These are phyloP conservation scores for Cladosporium sp. DNA, from an alignment of 2,329 filamentous ascomycete genomes.

Conservation along the genomic window DNA sequence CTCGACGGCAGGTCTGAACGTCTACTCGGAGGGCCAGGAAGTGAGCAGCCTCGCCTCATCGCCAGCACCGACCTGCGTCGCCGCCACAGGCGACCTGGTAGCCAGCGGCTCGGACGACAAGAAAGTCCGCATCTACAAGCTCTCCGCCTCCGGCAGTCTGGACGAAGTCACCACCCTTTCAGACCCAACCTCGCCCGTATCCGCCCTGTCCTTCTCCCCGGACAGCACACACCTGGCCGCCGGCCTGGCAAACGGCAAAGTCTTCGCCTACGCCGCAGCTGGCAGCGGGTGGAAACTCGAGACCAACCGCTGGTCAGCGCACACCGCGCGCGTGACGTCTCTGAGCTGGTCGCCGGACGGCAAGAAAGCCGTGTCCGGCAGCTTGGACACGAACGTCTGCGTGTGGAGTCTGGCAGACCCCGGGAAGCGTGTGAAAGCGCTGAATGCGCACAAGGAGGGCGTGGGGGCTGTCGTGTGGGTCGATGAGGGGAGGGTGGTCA, in stretches of 20 bases:
- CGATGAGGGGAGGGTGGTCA: slow-evolving; percentile 63
- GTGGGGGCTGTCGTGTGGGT: slow-evolving; percentile 86
- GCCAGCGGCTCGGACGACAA: slow-evolving; percentile 76
- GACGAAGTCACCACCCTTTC: slow-evolving; percentile 52
- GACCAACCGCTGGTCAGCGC: slow-evolving; percentile 74
- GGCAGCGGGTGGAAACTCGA: slow-evolving; percentile 61
- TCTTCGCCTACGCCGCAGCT: slow-evolving; percentile 65
- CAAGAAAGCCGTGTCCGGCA: slow-evolving; percentile 77
- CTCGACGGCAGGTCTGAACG: slow-evolving; percentile 54
- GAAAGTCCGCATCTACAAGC: slow-evolving; percentile 68
- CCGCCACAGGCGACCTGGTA: slow-evolving; percentile 62
- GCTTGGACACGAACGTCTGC: slow-evolving; percentile 85
- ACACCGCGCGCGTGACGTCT: slow-evolving; percentile 63
- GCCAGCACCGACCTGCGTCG: slow-evolving; percentile 62
- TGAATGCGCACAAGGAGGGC: slow-evolving; percentile 93
- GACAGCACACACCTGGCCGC: slow-evolving; percentile 75
- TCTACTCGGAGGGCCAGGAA: slow-evolving; percentile 54
- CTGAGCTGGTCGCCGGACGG: slow-evolving; percentile 75
- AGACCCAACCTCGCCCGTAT: slow-evolving; percentile 67
- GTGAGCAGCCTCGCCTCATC: slow-evolving; percentile 48
- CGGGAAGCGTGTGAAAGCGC: slow-evolving; percentile 75
- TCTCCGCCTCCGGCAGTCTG: slow-evolving; percentile 51
- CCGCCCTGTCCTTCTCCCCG: slow-evolving; percentile 76
- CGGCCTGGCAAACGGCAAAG: slow-evolving; percentile 81
- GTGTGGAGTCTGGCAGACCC: slow-evolving; percentile 86